These are phyloP conservation scores for Arthrocladium fulminans DNA, from an alignment of 2,329 filamentous ascomycete genomes.

Conservation along the genomic window DNA sequence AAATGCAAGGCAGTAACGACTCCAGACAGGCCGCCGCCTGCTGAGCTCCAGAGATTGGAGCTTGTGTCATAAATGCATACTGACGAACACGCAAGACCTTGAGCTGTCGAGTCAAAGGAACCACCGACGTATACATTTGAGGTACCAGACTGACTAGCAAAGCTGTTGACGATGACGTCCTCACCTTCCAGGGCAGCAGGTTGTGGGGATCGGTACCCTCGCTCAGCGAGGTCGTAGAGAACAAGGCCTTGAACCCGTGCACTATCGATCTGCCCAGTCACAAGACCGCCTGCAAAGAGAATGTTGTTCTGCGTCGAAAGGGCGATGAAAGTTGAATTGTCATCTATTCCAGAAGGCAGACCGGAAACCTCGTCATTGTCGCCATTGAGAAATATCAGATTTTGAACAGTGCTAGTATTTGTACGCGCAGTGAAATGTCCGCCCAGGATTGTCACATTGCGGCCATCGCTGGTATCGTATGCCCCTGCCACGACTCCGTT, in stretches of 20 bases:
- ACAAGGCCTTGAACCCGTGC: slow-evolving; percentile 63
- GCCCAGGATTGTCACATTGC: slow-evolving; percentile 78
- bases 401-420: slow-evolving; percentile 64
- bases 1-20: slow-evolving; percentile 65
- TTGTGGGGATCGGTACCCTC: slow-evolving; percentile 56
- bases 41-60: slow-evolving; percentile 67
- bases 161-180: slow-evolving; percentile 64
- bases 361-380: slow-evolving; percentile 62
- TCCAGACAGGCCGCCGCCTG: slow-evolving; percentile 63
- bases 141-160: slow-evolving; percentile 61
- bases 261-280: slow-evolving; percentile 61
- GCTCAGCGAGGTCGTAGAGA: slow-evolving; percentile 63
- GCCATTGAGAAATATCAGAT: slow-evolving; percentile 73
- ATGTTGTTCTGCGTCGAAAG: slow-evolving; percentile 58
- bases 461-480: slow-evolving; percentile 61
- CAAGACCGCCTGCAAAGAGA: slow-evolving; percentile 72
- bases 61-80: slow-evolving; percentile 71
- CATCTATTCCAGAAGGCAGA: slow-evolving; percentile 55
- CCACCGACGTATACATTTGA: slow-evolving; percentile 78
- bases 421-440: slow-evolving; percentile 72
- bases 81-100: slow-evolving; percentile 69
- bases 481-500: slow-evolving; percentile 59
- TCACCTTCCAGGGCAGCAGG: slow-evolving; percentile 65
- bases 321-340: slow-evolving; percentile 65
- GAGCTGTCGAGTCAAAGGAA: slow-evolving; percentile 64